Percentiles rank a stretch among this genome's conserved stretches.
These are phyloP conservation scores for Pouteria glomerata DNA, from an alignment of 148 eudicot genomes.

Conservation along the genomic window DNA sequence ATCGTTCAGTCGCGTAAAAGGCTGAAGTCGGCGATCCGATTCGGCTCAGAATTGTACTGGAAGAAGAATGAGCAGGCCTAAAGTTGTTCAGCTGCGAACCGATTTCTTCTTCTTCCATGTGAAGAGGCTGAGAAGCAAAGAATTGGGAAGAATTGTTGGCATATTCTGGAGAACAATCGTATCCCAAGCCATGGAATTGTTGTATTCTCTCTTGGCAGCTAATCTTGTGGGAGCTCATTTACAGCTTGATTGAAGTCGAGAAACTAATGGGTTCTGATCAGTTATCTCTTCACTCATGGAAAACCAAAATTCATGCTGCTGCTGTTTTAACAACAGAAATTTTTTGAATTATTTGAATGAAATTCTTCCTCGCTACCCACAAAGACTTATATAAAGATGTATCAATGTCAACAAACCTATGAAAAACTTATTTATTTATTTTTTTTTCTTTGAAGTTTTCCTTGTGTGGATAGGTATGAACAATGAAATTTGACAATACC, in stretches of 20 bases:
- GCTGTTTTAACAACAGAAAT: too few relatives aligned
- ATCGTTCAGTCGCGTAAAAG: conserved; percentile 32
- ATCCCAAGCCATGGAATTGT: conserved; percentile 10
- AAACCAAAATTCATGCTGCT: too few relatives aligned
- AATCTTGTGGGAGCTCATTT: conserved; percentile 3
- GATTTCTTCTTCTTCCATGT: conserved; percentile 7
- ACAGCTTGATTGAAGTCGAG: too few relatives aligned
- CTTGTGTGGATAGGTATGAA: background rate
- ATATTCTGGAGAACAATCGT: conserved; percentile 19
- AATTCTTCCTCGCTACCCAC: background rate
- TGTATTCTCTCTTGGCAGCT: conserved; percentile 7
- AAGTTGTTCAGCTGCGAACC: background rate
- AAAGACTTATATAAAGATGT: conserved; percentile 5
- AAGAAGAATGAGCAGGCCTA: background rate
- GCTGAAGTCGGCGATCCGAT: conserved; percentile 30
- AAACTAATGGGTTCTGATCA: too few relatives aligned
- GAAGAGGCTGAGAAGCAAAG: conserved; percentile 6
- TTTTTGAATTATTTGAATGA: too few relatives aligned
- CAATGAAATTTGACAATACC: background rate
- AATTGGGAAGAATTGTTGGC: conserved; percentile 15
- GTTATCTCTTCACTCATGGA: too few relatives aligned
- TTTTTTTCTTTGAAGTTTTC: background rate
- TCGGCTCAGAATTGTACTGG: conserved; percentile 18
- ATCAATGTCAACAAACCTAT: background rate
- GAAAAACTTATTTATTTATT: too few relatives aligned